These are phyloP conservation scores for Fusarium robinianum DNA, from an alignment of 2,329 filamentous ascomycete genomes.

Conservation along the genomic window DNA sequence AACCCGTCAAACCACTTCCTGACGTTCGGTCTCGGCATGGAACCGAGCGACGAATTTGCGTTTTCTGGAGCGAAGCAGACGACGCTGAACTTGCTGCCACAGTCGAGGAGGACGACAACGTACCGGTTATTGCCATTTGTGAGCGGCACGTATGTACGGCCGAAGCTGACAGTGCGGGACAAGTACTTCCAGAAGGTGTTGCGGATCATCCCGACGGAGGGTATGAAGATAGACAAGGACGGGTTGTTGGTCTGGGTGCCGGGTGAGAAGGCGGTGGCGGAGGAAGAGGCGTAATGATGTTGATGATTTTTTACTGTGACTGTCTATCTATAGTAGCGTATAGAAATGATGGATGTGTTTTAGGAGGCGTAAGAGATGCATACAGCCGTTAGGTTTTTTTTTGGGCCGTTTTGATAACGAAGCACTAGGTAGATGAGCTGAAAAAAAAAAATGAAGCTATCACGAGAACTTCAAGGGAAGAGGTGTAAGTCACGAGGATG, in stretches of 20 bases:
- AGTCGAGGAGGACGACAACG: constrained; percentile 73
- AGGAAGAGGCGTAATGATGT: constrained; percentile 12
- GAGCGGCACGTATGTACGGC: constrained; percentile 69
- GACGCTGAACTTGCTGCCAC: constrained; percentile 78
- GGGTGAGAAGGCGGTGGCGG: constrained; percentile 35
- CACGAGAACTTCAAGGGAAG: no score
- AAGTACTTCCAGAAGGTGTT: constrained; percentile 92
- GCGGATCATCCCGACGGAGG: constrained; percentile 77
- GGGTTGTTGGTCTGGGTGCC: constrained; percentile 66
- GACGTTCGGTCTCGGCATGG: constrained; percentile 90
- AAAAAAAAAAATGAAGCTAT: constrained; percentile 24
- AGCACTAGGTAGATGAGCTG: no score
- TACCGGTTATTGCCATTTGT: constrained; percentile 75
- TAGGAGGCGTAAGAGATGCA: no score
- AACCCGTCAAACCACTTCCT: constrained; percentile 95
- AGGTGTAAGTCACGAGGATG: no score
- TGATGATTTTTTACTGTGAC: constrained; percentile 1
- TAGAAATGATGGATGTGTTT: constrained; percentile 3
- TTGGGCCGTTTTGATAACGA: no score
- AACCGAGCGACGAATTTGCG: constrained; percentile 88
- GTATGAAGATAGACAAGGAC: constrained; percentile 68
- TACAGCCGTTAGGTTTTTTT: no score
- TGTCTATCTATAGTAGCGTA: neutral
- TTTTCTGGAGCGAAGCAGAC: constrained; percentile 88
- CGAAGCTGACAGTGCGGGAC: constrained; percentile 78